These are phyloP conservation scores for Chionographis japonica DNA, from an alignment of 106 monocot species.

Conservation along the genomic window DNA sequence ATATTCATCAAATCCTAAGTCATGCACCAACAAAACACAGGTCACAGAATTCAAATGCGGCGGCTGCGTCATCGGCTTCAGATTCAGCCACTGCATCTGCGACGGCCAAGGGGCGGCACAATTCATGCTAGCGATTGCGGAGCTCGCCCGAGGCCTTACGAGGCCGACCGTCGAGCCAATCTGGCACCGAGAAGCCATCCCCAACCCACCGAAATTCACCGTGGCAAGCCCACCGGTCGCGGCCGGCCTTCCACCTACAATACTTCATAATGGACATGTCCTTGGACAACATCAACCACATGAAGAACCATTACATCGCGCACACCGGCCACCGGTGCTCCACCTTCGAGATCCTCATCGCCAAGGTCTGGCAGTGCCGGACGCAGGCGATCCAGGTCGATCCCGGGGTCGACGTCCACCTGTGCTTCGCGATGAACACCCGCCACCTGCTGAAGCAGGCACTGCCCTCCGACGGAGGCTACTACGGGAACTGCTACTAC, in stretches of 20 bases:
- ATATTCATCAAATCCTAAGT: no score
- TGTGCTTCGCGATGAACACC: conserved; percentile 32
- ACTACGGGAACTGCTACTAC: conserved; percentile 62
- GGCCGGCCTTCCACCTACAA: not conserved
- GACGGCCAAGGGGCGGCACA: conserved; percentile 44
- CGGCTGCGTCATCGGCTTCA: conserved; percentile 32
- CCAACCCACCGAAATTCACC: conserved; percentile 8
- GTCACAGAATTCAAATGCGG: conserved; percentile 37
- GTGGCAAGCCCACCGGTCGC: not conserved
- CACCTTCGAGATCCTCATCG: conserved; percentile 33
- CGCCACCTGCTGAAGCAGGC: conserved; percentile 7
- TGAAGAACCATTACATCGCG: conserved; percentile 18
- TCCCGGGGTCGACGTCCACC: conserved; percentile 12
- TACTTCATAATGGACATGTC: conserved; percentile 26
- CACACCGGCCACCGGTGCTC: conserved; percentile 17
- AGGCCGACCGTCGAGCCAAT: conserved; percentile 17
- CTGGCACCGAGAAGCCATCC: conserved; percentile 32
- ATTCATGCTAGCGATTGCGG: conserved; percentile 24
- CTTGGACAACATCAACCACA: conserved; percentile 16
- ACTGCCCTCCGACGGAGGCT: conserved; percentile 17
- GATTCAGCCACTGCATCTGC: conserved; percentile 32
- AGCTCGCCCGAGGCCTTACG: conserved; percentile 14
- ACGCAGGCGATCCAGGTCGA: conserved; percentile 22
- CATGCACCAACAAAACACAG: conserved; percentile 6
- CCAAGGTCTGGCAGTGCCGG: conserved; percentile 33